Evolutionary conservation across 2,329 filamentous ascomycete genomes (phyloP).

Genomic region (Beauveria caledonica): DNA sequence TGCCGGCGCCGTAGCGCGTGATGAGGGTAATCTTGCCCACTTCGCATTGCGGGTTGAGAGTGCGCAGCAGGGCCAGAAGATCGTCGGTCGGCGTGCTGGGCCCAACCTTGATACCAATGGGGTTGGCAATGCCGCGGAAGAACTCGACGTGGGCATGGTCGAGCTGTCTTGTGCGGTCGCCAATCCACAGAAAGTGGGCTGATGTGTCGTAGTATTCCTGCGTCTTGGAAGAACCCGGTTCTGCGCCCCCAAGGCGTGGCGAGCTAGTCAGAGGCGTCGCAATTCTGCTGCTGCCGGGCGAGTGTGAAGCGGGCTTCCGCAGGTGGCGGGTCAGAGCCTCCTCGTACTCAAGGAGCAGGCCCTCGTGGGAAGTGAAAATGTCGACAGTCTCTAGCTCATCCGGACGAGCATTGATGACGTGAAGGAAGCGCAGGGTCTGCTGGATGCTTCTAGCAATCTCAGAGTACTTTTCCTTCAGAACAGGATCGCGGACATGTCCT

Average conservation of each 20-base stretch:
- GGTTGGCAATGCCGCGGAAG: slow-evolving; percentile 92
- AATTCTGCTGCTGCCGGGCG: slow-evolving; percentile 18
- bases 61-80: slow-evolving; percentile 69
- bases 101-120: slow-evolving; percentile 92
- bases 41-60: slow-evolving; percentile 75
- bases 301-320: slow-evolving; percentile 47
- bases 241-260: slow-evolving; percentile 14
- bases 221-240: slow-evolving; percentile 18
- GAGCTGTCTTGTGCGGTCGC: slow-evolving; percentile 88
- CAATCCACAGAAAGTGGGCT: slow-evolving; percentile 96
- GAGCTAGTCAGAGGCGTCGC: slow-evolving; percentile 21
- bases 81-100: slow-evolving; percentile 73
- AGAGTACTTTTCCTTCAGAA: slow-evolving; percentile 78
- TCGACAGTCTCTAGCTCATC: slow-evolving; percentile 85
- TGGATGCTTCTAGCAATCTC: slow-evolving; percentile 78
- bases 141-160: slow-evolving; percentile 94
- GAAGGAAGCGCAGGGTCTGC: slow-evolving; percentile 89
- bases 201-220: slow-evolving; percentile 87
- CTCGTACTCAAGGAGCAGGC: slow-evolving; percentile 89
- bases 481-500: slow-evolving; percentile 79
- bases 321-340: slow-evolving; percentile 73
- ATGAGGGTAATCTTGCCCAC: slow-evolving; percentile 93
- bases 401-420: slow-evolving; percentile 79
- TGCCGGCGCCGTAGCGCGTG: slow-evolving; percentile 80
- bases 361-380: slow-evolving; percentile 92